Conservation (phyloP, 257 asterid species). For the Solanum pinnatisectum region DNA sequence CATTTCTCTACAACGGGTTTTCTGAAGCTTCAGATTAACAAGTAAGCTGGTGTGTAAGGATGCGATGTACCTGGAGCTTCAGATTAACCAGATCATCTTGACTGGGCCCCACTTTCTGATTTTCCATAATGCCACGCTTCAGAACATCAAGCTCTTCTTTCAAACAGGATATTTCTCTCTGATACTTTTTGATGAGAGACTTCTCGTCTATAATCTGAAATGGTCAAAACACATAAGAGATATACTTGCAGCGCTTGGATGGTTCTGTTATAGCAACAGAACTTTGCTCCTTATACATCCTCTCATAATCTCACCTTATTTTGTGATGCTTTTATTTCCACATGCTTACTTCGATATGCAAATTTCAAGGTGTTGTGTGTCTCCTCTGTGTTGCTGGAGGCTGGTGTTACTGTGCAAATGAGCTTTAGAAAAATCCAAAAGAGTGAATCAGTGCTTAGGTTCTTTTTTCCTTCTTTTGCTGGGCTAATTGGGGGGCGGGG, state of each 20-base stretch:
- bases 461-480: neutral
- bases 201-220: constrained; percentile 76
- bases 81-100: constrained; percentile 69
- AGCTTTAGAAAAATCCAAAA: constrained; percentile 43
- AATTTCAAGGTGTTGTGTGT: constrained; percentile 80
- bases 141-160: constrained; percentile 75
- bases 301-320: constrained; percentile 40
- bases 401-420: constrained; percentile 78
- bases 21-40: neutral
- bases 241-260: neutral
- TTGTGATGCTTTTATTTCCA: constrained; percentile 59
- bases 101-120: constrained; percentile 42
- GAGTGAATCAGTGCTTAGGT: constrained; percentile 9
- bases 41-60: neutral
- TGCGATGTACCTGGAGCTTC: constrained; percentile 55
- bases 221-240: neutral
- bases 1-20: neutral
- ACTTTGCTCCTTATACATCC: neutral
- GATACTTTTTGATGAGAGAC: constrained; percentile 83
- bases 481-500: neutral
- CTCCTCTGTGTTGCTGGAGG: constrained; percentile 72
- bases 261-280: neutral
- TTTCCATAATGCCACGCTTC: constrained; percentile 68
- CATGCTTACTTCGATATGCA: constrained; percentile 73
- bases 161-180: constrained; percentile 65